These are phyloP conservation scores for Hypoxylon intermedium DNA, from an alignment of 495 filamentous ascomycete species.

Conservation along the genomic window DNA sequence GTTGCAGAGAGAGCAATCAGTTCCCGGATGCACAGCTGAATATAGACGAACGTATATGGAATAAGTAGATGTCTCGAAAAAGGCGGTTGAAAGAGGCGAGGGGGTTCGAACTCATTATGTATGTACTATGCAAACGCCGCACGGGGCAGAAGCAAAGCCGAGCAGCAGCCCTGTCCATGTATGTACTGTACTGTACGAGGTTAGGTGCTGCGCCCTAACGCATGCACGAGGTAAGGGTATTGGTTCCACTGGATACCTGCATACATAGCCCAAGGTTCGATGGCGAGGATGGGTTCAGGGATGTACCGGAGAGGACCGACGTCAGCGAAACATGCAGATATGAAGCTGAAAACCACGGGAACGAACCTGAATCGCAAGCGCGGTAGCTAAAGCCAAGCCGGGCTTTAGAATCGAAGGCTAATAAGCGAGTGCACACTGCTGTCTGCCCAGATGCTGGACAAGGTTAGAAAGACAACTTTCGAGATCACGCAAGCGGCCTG, in stretches of 20 bases:
- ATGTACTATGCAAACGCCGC: conserved; percentile 29
- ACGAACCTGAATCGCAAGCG: conserved; percentile 32
- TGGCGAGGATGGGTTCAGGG: conserved; percentile 3
- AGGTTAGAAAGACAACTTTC: conserved; percentile 18
- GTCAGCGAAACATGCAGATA: not conserved
- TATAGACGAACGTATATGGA: conserved; percentile 32
- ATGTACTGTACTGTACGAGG: conserved; percentile 16
- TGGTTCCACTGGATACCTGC: no score
- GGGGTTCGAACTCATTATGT: conserved; percentile 38
- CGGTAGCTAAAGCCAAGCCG: conserved; percentile 9
- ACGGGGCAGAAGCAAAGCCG: conserved; percentile 38
- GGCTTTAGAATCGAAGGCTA: conserved; percentile 1
- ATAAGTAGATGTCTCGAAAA: conserved; percentile 25
- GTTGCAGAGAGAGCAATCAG: conserved; percentile 24
- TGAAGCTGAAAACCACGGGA: no score
- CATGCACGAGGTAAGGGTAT: conserved; percentile 8
- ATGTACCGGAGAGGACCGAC: conserved; percentile 6
- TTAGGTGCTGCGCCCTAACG: conserved; percentile 29
- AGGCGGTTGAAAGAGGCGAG: conserved; percentile 27
- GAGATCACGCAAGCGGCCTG: conserved; percentile 38
- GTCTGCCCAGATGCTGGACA: not conserved
- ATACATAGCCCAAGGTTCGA: conserved; percentile 6
- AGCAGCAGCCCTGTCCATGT: conserved; percentile 18
- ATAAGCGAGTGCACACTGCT: not conserved
- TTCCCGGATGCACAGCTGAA: conserved; percentile 30